These are phyloP conservation scores for Irpex lacteus DNA, from an alignment of 1,284 basidiomycete genomes.

Conservation along the genomic window DNA sequence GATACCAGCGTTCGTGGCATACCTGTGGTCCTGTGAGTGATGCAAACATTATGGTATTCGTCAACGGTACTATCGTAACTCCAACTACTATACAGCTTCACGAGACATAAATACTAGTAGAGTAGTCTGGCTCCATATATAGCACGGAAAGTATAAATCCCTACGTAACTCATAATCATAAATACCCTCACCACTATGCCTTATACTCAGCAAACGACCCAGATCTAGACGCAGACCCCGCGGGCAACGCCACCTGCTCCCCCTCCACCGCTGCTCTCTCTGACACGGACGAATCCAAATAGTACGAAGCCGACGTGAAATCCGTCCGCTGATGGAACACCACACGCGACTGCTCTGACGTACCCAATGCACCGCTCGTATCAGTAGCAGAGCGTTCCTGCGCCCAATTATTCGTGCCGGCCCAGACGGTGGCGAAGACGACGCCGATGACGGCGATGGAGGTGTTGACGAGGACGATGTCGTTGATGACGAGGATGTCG, in stretches of 20 bases:
- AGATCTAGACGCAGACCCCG: not conserved
- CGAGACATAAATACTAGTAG: too few relatives aligned
- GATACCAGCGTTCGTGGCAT: not conserved
- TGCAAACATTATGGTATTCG: too few relatives aligned
- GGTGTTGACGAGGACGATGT: constrained; percentile 23
- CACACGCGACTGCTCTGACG: not conserved
- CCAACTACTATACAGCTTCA: too few relatives aligned
- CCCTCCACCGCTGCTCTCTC: not conserved
- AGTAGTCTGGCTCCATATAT: too few relatives aligned
- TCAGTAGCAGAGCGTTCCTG: not conserved
- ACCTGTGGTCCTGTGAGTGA: too few relatives aligned
- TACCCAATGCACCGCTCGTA: not conserved
- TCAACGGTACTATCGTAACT: too few relatives aligned
- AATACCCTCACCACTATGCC: not conserved
- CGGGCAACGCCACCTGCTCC: not conserved
- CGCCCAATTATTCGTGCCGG: constrained; percentile 12
- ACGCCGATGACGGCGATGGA: constrained; percentile 24
- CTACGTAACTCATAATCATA: not conserved
- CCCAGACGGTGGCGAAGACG: constrained; percentile 29
- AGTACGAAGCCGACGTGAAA: too few relatives aligned
- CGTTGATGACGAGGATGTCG: constrained; percentile 22
- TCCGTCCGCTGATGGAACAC: not conserved
- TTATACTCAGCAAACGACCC: not conserved
- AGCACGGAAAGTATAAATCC: too few relatives aligned
- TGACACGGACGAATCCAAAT: not conserved